Conservation (phyloP, 768 basidiomycete species). For the Cytidiella melzeri region DNA sequence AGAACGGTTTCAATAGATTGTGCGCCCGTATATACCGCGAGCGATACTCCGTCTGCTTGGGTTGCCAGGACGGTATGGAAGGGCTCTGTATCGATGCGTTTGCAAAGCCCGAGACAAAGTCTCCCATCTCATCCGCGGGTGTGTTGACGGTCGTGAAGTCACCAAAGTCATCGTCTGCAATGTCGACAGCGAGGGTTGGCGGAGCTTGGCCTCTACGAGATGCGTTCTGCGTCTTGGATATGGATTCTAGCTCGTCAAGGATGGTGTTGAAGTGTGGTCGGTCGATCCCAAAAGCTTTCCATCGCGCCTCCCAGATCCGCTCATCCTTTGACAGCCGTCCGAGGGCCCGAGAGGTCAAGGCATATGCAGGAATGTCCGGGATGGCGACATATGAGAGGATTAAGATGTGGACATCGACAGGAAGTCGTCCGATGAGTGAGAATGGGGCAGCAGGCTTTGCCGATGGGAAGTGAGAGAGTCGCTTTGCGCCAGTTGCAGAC, state of each 20-base stretch:
- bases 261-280: constrained; percentile 37
- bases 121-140: constrained; percentile 39
- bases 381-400: constrained; percentile 72
- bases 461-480: constrained; percentile 13
- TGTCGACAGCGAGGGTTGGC: constrained; percentile 54
- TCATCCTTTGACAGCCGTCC: constrained; percentile 64
- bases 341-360: constrained; percentile 58
- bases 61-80: constrained; percentile 24
- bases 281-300: constrained; percentile 53
- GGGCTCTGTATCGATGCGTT: constrained; percentile 27
- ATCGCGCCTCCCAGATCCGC: constrained; percentile 69
- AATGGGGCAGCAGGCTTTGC: constrained; percentile 19
- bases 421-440: constrained; percentile 67
- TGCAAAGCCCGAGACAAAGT: constrained; percentile 37
- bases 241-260: constrained; percentile 55
- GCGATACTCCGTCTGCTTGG: constrained; percentile 34
- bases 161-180: constrained; percentile 81
- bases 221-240: constrained; percentile 32
- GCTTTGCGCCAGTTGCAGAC: constrained; percentile 9
- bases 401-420: constrained; percentile 68
- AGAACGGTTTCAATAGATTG: constrained; percentile 52
- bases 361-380: constrained; percentile 75
- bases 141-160: constrained; percentile 57
- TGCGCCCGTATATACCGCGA: constrained; percentile 65
- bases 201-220: constrained; percentile 41